Evolutionary conservation across 2,329 filamentous ascomycete species (phyloP).

Genomic region (Ophiostoma sp.): DNA sequence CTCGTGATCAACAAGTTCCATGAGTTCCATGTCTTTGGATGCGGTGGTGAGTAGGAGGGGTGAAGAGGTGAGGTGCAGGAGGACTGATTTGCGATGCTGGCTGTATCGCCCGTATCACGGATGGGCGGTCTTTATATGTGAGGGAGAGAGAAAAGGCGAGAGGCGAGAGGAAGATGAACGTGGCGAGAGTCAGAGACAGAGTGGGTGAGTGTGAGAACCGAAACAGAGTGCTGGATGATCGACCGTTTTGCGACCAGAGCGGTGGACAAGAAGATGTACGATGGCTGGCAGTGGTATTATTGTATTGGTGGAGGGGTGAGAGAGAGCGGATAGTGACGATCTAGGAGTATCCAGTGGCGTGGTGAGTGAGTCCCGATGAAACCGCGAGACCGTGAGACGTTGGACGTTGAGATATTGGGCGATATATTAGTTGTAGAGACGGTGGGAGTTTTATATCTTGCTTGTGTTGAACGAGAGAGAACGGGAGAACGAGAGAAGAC

Average conservation of each 20-base stretch:
- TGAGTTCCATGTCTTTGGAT: constrained; percentile 51
- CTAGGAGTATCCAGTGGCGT: background rate
- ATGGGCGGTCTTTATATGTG: background rate
- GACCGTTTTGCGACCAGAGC: background rate
- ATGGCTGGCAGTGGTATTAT: background rate
- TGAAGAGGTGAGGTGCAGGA: background rate
- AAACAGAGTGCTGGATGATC: background rate
- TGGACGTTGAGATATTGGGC: background rate
- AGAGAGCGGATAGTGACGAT: background rate
- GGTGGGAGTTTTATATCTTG: background rate
- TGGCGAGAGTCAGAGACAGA: background rate
- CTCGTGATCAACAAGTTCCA: constrained; percentile 61
- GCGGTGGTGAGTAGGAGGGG: constrained; percentile 1
- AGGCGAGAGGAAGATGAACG: background rate
- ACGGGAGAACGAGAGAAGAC: background rate
- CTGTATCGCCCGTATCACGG: background rate
- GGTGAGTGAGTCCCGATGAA: background rate
- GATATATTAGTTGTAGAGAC: background rate
- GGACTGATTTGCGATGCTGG: background rate
- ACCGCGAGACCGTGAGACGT: background rate
- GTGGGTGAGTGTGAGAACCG: background rate
- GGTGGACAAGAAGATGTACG: background rate
- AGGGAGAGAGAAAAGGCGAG: background rate
- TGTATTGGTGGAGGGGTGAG: background rate
- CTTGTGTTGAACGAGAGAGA: background rate